These are phyloP conservation scores for Salvia miltiorrhiza DNA, from an alignment of 257 asterid genomes.

Conservation along the genomic window DNA sequence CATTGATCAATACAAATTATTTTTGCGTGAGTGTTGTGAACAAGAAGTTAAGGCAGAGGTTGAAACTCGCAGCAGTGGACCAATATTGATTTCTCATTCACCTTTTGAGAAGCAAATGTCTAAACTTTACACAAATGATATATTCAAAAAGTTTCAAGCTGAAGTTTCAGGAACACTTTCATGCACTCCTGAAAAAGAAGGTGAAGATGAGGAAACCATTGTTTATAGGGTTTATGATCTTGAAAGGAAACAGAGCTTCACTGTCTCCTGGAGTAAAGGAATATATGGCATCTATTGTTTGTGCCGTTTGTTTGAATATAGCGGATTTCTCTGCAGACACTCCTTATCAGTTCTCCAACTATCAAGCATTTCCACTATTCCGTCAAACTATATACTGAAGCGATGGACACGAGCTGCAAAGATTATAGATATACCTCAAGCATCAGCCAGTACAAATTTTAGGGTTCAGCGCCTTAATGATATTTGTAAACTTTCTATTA, in stretches of 20 bases:
- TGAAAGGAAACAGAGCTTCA: constrained; percentile 31
- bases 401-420: constrained; percentile 45
- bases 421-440: constrained; percentile 18
- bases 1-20: constrained; percentile 26
- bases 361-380: constrained; percentile 33
- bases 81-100: constrained; percentile 25
- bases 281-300: constrained; percentile 26
- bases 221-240: constrained; percentile 27
- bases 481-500: constrained; percentile 39
- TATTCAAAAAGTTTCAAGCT: constrained; percentile 39
- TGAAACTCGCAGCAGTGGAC: constrained; percentile 21
- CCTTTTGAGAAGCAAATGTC: constrained; percentile 54
- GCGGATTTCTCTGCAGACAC: constrained; percentile 49
- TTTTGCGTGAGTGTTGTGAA: constrained; percentile 30
- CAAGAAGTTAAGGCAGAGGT: constrained; percentile 37
- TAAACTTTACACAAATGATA: constrained; percentile 33
- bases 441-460: constrained; percentile 9
- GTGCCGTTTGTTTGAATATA: constrained; percentile 41
- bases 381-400: constrained; percentile 33
- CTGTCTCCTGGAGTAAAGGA: constrained; percentile 32
- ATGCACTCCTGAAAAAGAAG: constrained; percentile 32
- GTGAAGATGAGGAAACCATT: constrained; percentile 23
- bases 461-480: constrained; percentile 45
- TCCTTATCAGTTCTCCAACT: constrained; percentile 40
- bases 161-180: constrained; percentile 37